A percentile compares a stretch with the other conserved stretches of the same genome.
These are phyloP conservation scores for Amanita rubescens DNA, from an alignment of 768 basidiomycete species.

Conservation along the genomic window DNA sequence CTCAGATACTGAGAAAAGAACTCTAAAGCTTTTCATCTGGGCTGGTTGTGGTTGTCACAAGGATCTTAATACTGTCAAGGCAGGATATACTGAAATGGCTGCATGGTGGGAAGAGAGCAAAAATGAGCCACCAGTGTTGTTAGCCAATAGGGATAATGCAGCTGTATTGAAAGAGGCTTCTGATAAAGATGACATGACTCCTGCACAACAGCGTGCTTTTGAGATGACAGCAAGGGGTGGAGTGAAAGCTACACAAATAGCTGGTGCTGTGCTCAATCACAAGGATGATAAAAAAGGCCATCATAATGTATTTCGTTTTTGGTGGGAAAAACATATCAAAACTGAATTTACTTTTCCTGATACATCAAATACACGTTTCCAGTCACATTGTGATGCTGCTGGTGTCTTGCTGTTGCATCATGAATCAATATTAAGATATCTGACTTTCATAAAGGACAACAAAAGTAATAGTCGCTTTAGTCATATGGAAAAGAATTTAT, in stretches of 20 bases:
- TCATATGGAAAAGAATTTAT: conserved; percentile 29
- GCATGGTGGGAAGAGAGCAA: no score
- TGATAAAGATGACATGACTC: not conserved
- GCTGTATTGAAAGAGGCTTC: not conserved
- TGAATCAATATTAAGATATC: conserved; percentile 14
- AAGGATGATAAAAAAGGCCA: conserved; percentile 27
- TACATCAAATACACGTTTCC: conserved; percentile 25
- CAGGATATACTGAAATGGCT: no score
- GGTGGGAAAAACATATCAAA: conserved; percentile 9
- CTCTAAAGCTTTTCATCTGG: conserved; percentile 23
- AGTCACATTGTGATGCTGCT: conserved; percentile 19
- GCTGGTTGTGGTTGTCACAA: conserved; percentile 5
- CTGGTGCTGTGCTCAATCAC: conserved; percentile 19
- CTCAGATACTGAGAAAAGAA: conserved; percentile 11
- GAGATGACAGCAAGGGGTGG: not conserved
- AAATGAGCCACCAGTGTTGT: not conserved
- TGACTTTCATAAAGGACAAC: conserved; percentile 11
- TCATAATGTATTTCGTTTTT: conserved; percentile 11
- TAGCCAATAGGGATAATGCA: not conserved
- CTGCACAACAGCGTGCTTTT: not conserved
- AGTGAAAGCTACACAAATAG: conserved; percentile 11
- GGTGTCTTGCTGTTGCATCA: conserved; percentile 18
- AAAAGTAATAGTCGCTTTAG: conserved; percentile 20
- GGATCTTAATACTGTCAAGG: no score
- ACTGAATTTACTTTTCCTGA: conserved; percentile 20